phyloP scores from a whole-genome alignment of 225 moss, liverwort and hornwort genomes.

The Neckera pumila region DNA sequence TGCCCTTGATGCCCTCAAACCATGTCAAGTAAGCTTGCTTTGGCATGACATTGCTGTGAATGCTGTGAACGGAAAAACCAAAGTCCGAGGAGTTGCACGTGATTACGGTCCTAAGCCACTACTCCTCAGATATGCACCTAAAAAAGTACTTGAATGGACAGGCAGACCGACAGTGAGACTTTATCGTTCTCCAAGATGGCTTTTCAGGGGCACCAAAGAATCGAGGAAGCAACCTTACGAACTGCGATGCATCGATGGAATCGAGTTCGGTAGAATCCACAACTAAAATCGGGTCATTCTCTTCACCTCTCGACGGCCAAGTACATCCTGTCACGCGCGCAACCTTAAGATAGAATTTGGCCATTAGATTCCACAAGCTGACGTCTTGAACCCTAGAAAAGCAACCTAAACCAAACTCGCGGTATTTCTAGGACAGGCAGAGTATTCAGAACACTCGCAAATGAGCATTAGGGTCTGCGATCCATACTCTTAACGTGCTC shows the following conservation, averaged over 20 bases:
- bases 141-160: neutral
- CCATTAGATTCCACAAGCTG: neutral
- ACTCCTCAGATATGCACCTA: neutral
- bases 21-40: neutral
- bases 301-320: neutral
- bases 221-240: neutral
- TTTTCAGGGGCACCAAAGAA: neutral
- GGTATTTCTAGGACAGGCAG: too few relatives aligned
- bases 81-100: neutral
- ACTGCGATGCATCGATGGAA: neutral
- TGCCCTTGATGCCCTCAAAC: fast-evolving
- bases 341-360: neutral
- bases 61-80: neutral
- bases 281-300: fast-evolving
- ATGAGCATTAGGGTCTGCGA: neutral
- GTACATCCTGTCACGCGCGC: neutral
- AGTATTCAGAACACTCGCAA: neutral
- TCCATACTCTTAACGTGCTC: too few relatives aligned
- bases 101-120: neutral
- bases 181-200: neutral
- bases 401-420: too few relatives aligned
- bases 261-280: neutral
- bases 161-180: neutral
- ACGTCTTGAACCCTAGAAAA: neutral
- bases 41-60: neutral